Evolutionary conservation across 768 basidiomycete genomes (phyloP), one percentile per base, ranked within the genome.

Genomic region (Dioszegia hungarica): DNA sequence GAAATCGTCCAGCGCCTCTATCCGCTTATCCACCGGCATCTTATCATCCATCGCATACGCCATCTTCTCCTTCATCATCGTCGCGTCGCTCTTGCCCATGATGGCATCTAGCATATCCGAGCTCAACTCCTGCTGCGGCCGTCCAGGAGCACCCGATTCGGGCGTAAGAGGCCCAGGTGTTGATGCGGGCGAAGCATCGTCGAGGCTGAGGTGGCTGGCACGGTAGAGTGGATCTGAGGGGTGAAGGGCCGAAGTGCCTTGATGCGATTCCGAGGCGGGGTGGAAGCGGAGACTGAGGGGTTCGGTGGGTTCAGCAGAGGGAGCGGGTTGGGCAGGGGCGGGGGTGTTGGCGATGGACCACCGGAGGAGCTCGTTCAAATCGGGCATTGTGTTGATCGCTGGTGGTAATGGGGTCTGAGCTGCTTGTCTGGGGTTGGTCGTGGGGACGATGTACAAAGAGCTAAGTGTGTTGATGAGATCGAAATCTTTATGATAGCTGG

Each of bases 41-140:
- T 17, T 57, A 53, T 76, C 69, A 51, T 76, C 73, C 15, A 69
- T 29, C 1, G 75, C 75, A 49, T 68, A 58, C 6, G 55, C 67
- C 64, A 77, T 66, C 56, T 76, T 74, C 66, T 77, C 76, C 61
- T 73, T 72, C 75, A 77, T 77, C 11, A 72, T 50, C 10, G 67
- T 64, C 15, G 67, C 68, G 43, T 77, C 76, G 11, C 63, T 64
- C 58, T 75, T 76, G 14, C 76, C 76, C 68, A 77, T 69, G 59
- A 77, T 74, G 34, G 70, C 52, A 56, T 77, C 75, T 15, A 74
- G 54, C 57, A 77, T 71, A 27, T 72, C 75, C 0, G 67, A 57
- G 25, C 62, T 69, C 44, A 74, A 59, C 33, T 72, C 70, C 29
- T 45, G 54, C 54, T 14, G 66, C 41, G 31, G 65, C 58, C 19